A percentile compares a stretch with the other conserved stretches of the same genome.
These are phyloP conservation scores for Phanerodontia chrysosporium DNA, from an alignment of 768 basidiomycete genomes.

Conservation along the genomic window DNA sequence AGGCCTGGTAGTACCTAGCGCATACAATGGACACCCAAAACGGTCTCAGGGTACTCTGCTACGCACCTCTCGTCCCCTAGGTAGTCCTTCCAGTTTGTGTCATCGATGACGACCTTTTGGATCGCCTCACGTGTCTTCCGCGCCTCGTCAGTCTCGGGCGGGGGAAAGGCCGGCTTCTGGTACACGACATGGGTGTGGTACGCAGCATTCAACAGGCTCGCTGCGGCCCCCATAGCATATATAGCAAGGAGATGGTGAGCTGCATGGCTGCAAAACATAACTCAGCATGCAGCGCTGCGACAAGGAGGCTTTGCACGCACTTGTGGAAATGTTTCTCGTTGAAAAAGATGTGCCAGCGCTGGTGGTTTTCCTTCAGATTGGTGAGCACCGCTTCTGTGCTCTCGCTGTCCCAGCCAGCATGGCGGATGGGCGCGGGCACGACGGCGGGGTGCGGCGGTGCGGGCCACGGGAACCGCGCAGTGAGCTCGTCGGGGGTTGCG, in stretches of 20 bases:
- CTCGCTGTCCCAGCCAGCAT: slow-evolving; percentile 22
- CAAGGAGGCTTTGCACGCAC: too few species aligned
- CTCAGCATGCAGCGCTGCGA: background rate
- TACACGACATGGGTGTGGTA: slow-evolving; percentile 38
- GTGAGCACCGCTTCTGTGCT: slow-evolving; percentile 27
- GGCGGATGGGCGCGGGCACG: slow-evolving; percentile 12
- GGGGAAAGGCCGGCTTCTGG: slow-evolving; percentile 34
- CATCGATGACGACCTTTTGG: slow-evolving; percentile 29
- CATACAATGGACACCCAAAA: too few species aligned
- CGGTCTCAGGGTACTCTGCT: background rate
- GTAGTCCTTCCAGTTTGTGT: slow-evolving; percentile 47
- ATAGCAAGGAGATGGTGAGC: slow-evolving; percentile 54
- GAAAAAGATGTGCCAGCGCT: slow-evolving; percentile 45
- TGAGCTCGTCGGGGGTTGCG: slow-evolving; percentile 8
- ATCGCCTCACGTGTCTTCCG: background rate
- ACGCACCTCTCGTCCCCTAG: slow-evolving; percentile 53
- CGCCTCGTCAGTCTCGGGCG: slow-evolving; percentile 30
- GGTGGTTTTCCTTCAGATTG: slow-evolving; percentile 45
- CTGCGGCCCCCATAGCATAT: slow-evolving; percentile 55
- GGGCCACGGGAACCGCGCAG: slow-evolving; percentile 13
- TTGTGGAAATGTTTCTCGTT: slow-evolving; percentile 47
- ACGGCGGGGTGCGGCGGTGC: background rate
- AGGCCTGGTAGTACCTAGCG: slow-evolving; percentile 53
- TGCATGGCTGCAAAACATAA: slow-evolving; percentile 39
- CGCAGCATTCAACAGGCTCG: slow-evolving; percentile 36